A percentile compares a stretch with the other conserved stretches of the same genome.
These are phyloP conservation scores for Dactylis glomerata DNA, from an alignment of 176 grass and related monocot genomes.

Conservation along the genomic window DNA sequence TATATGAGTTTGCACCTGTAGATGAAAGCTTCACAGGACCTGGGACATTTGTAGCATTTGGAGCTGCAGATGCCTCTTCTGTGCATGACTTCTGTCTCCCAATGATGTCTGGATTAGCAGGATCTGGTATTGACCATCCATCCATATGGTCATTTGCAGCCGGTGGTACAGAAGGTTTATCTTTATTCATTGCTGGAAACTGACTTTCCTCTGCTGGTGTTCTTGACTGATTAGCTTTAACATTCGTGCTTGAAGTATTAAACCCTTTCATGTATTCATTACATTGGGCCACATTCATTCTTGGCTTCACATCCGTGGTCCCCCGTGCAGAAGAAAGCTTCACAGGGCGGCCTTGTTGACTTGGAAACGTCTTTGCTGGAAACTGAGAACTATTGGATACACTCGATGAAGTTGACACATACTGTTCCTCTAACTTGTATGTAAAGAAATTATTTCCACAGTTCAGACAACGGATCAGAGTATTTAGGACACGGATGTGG, in stretches of 20 bases:
- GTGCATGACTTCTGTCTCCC: constrained; percentile 16
- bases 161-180: constrained; percentile 26
- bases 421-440: constrained; percentile 36
- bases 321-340: constrained; percentile 32
- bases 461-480: constrained; percentile 41
- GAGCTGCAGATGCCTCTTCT: constrained; percentile 15
- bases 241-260: constrained; percentile 15
- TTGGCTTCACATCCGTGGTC: constrained; percentile 14
- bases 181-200: constrained; percentile 27
- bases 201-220: constrained; percentile 25
- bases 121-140: constrained; percentile 3
- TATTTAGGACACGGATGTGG: constrained; percentile 45
- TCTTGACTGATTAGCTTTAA: constrained; percentile 36
- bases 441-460: constrained; percentile 61
- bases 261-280: constrained; percentile 20
- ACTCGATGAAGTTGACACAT: constrained; percentile 25
- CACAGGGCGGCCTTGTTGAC: constrained; percentile 30
- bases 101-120: constrained; percentile 12
- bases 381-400: constrained; percentile 37
- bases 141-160: constrained; percentile 7
- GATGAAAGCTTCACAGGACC: constrained; percentile 29
- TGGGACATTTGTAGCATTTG: constrained; percentile 21
- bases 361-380: constrained; percentile 35
- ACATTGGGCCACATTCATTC: constrained; percentile 27
- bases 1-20: constrained; percentile 15